These are phyloP conservation scores for Microbotryomycetes sp. DNA, from an alignment of 1,284 basidiomycete genomes.

Conservation along the genomic window DNA sequence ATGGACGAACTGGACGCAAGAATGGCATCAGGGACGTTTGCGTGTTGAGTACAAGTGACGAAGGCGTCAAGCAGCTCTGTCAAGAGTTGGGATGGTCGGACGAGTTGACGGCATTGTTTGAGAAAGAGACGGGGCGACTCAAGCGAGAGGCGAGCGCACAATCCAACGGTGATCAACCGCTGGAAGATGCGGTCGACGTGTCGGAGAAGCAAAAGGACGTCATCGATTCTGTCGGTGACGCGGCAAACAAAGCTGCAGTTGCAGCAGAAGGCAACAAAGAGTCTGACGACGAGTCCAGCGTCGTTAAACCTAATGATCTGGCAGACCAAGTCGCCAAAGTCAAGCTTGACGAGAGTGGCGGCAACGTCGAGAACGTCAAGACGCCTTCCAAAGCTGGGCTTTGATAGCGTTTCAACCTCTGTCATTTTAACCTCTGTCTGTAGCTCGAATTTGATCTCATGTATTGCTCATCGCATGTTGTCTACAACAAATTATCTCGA, in stretches of 20 bases:
- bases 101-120: slow-evolving; percentile 17
- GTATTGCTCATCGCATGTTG: too few relatives aligned
- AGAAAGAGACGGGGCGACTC: slow-evolving; percentile 9
- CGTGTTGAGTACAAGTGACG: slow-evolving; percentile 25
- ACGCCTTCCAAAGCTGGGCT: background rate
- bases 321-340: slow-evolving; percentile 15
- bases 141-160: background rate
- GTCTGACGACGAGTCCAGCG: slow-evolving; percentile 10
- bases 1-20: slow-evolving; percentile 16
- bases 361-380: background rate
- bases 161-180: slow-evolving; percentile 1
- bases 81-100: slow-evolving; percentile 23
- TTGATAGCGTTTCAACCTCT: background rate
- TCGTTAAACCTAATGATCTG: slow-evolving; percentile 9
- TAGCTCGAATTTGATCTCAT: too few relatives aligned
- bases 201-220: slow-evolving; percentile 3
- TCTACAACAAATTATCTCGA: too few relatives aligned
- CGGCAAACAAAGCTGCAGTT: background rate
- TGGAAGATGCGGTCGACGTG: slow-evolving; percentile 6
- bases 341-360: slow-evolving; percentile 7
- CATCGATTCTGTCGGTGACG: slow-evolving; percentile 4
- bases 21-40: slow-evolving; percentile 26
- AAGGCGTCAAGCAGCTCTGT: slow-evolving; percentile 22
- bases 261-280: background rate
- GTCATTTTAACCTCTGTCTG: too few relatives aligned